Percentiles rank a stretch among this genome's conserved stretches.
phyloP scores from a whole-genome alignment of 768 basidiomycete genomes.

The Tulasnella sp. region DNA sequence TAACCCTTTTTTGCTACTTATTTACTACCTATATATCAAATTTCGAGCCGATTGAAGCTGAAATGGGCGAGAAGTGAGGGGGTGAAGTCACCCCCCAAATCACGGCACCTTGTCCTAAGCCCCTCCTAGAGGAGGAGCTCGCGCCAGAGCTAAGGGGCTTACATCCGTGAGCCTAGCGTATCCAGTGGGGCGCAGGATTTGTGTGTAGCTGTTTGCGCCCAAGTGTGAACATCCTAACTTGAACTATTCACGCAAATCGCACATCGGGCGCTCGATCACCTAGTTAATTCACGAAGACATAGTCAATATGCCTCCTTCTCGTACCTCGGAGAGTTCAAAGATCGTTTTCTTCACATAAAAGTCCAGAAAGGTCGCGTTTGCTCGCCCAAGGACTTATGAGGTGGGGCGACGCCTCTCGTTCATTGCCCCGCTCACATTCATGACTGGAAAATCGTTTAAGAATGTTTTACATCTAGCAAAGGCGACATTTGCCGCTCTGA shows the following conservation, averaged over 20 bases:
- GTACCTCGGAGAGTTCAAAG: not conserved
- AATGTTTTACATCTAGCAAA: not conserved
- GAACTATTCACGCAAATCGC: too few species aligned
- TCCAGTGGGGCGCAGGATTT: too few species aligned
- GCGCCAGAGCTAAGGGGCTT: too few species aligned
- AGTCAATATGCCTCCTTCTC: not conserved
- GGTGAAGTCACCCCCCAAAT: constrained; percentile 27
- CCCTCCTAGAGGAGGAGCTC: not conserved
- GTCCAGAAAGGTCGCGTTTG: not conserved
- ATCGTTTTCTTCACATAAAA: not conserved
- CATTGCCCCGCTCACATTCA: not conserved
- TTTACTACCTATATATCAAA: not conserved
- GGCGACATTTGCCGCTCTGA: not conserved
- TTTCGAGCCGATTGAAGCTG: not conserved
- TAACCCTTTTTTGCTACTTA: not conserved
- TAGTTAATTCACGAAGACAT: too few species aligned
- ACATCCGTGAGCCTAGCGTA: too few species aligned
- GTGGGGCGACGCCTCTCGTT: not conserved
- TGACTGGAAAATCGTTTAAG: not conserved
- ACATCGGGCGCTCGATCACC: not conserved
- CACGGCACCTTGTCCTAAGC: constrained; percentile 3
- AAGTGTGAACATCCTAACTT: too few species aligned
- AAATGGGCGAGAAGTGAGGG: constrained; percentile 16
- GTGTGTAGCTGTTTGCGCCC: too few species aligned
- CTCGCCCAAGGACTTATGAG: not conserved